Evolutionary conservation across 108 stramenopile genomes (phyloP).

Genomic region (Pseudonitzschia delicatissima): DNA sequence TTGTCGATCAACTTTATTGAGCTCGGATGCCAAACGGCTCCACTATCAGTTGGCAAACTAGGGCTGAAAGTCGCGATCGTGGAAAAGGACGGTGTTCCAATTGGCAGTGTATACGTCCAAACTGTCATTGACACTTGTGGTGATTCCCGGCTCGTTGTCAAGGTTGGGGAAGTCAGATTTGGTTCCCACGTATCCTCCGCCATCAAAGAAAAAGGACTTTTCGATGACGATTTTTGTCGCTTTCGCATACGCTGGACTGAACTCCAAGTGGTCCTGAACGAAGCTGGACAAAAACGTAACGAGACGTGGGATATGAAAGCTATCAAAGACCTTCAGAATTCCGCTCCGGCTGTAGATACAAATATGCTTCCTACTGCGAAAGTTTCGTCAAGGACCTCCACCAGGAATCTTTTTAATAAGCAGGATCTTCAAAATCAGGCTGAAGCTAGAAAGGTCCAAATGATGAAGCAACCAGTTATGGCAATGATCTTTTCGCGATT

Average conservation of each 20-base stretch:
- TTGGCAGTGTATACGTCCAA: conserved; percentile 78
- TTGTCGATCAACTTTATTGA: conserved; percentile 36
- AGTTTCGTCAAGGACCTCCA: background rate
- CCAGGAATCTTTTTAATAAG: background rate
- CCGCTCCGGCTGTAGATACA: background rate
- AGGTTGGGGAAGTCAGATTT: conserved; percentile 67
- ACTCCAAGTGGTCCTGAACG: conserved; percentile 68
- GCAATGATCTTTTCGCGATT: conserved; percentile 62
- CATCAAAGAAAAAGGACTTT: conserved; percentile 30
- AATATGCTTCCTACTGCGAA: background rate
- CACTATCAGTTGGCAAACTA: conserved; percentile 60
- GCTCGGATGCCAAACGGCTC: conserved; percentile 51
- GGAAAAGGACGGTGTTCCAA: conserved; percentile 40
- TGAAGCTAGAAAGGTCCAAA: background rate
- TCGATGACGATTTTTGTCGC: conserved; percentile 64
- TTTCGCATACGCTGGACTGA: conserved; percentile 79
- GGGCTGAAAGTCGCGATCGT: conserved; percentile 64
- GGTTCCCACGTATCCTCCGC: background rate
- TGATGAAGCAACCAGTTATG: conserved; percentile 32
- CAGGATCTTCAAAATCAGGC: background rate
- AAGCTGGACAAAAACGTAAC: conserved; percentile 11
- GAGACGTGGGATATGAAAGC: conserved; percentile 2
- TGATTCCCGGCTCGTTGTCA: conserved; percentile 74
- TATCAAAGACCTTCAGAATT: background rate
- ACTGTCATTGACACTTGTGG: conserved; percentile 64